These are phyloP conservation scores for Fusarium transvaalense DNA, from an alignment of 2,329 filamentous ascomycete genomes.

Conservation along the genomic window DNA sequence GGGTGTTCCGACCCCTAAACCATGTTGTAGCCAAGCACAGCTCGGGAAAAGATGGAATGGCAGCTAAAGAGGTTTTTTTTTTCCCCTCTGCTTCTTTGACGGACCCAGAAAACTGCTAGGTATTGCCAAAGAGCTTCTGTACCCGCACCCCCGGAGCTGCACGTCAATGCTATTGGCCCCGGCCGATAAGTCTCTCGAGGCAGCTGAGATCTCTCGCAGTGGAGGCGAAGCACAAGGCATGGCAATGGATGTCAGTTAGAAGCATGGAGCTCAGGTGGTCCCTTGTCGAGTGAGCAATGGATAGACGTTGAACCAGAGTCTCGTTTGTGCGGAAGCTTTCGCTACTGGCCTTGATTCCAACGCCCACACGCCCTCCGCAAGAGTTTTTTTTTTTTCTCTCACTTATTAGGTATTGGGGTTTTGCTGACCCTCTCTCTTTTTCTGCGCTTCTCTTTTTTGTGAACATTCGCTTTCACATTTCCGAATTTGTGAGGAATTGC, in stretches of 20 bases:
- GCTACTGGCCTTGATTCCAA: slow-evolving; percentile 38
- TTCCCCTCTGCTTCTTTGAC: slow-evolving; percentile 37
- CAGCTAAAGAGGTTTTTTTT: slow-evolving; percentile 25
- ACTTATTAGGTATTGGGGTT: slow-evolving; percentile 4
- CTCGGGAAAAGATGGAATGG: slow-evolving; percentile 35
- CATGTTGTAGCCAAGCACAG: slow-evolving; percentile 27
- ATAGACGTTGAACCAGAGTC: slow-evolving; percentile 34
- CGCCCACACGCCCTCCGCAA: slow-evolving; percentile 47
- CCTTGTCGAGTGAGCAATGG: slow-evolving; percentile 39
- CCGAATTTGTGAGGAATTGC: neutral
- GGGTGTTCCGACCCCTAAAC: slow-evolving; percentile 19
- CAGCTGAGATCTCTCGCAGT: slow-evolving; percentile 45
- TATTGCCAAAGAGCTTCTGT: slow-evolving; percentile 40
- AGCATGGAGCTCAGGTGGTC: slow-evolving; percentile 35
- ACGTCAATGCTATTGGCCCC: slow-evolving; percentile 43
- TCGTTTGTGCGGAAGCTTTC: slow-evolving; percentile 42
- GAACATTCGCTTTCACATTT: slow-evolving; percentile 10
- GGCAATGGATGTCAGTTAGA: slow-evolving; percentile 28
- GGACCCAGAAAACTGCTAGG: slow-evolving; percentile 44
- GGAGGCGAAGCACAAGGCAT: slow-evolving; percentile 38
- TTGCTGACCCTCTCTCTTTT: slow-evolving; percentile 18
- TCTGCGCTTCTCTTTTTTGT: slow-evolving; percentile 17
- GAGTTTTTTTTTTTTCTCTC: slow-evolving; percentile 23
- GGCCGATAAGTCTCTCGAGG: slow-evolving; percentile 48
- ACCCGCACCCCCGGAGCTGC: slow-evolving; percentile 45